Evolutionary conservation across 176 grass and related monocot genomes (phyloP), one percentile per base, ranked within the genome.

Genomic region (Cenchrus purpureus): DNA sequence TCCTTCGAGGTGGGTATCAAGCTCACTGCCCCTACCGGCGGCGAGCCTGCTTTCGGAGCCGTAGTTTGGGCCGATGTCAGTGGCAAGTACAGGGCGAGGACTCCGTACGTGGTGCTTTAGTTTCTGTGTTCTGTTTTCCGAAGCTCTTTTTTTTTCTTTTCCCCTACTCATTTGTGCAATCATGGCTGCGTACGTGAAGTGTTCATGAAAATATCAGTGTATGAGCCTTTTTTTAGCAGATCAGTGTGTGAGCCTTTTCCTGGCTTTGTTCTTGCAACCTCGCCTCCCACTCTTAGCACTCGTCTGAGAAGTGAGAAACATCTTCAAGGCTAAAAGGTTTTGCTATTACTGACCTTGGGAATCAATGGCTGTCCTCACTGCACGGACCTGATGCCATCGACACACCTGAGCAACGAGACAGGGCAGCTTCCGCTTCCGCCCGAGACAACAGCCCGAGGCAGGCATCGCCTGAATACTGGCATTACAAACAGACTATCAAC

Each of bases 41-140:
- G 78, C 28, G 32, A 82, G 20, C 57, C 77, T 12, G 59, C 78
- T 31, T 88, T 73, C 16, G 86, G 86, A 14, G 73, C 66, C 31
- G 59, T 91, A 43, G 45, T 74, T 37, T 88, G 90, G 90, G 13
- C 14, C 13, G 90, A 88, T 15, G n/a, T 12, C 7, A 85, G 65
- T 31, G 82, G 82, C 65, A 85, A 31, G 51, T 78, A 91, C 50
- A 66, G 42, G 0, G 86, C 85, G 64, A 88, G 82, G 65, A 88
- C 76, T 29, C 90, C 86, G 0, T 85, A 77, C 25, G 82, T 85
- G 1, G 86, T 88, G 71, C 77, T 91, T 45, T 88, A 43, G 86
- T 14, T 10, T 6, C 46, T 48, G 29, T 13, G 22, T 52, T 37
- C 19, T 34, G 45, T 40, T 28, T 10, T 76, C 19, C 4, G 2